Conservation (phyloP, 768 basidiomycete species). For the Phanerochaete sordida region DNA sequence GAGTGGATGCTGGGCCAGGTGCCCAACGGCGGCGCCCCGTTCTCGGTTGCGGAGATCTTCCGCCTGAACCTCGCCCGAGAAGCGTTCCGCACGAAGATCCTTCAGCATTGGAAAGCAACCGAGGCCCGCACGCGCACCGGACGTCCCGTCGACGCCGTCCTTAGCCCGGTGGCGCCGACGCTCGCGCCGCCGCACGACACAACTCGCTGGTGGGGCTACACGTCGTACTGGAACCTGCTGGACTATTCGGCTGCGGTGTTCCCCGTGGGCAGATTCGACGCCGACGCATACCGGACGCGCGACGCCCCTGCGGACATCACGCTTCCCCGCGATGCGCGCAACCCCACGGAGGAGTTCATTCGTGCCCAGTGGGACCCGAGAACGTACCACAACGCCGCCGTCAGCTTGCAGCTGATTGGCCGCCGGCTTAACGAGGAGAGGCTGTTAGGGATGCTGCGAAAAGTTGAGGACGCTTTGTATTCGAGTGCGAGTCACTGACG, state of each 20-base stretch:
- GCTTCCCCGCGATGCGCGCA: slow-evolving; percentile 27
- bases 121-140: slow-evolving; percentile 34
- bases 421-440: slow-evolving; percentile 48
- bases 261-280: slow-evolving; percentile 37
- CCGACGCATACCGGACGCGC: slow-evolving; percentile 19
- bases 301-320: slow-evolving; percentile 14
- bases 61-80: slow-evolving; percentile 42
- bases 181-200: slow-evolving; percentile 46
- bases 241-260: slow-evolving; percentile 48
- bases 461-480: slow-evolving; percentile 32
- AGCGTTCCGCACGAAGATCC: slow-evolving; percentile 34
- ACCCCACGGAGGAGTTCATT: slow-evolving; percentile 33
- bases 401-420: slow-evolving; percentile 48
- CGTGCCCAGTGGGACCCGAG: slow-evolving; percentile 38
- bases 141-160: slow-evolving; percentile 44
- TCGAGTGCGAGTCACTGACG: not conserved
- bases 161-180: slow-evolving; percentile 44
- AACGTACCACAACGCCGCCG: slow-evolving; percentile 40
- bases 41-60: slow-evolving; percentile 40
- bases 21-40: slow-evolving; percentile 31
- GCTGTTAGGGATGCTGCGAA: slow-evolving; percentile 40
- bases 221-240: slow-evolving; percentile 49
- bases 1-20: slow-evolving; percentile 42
- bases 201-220: slow-evolving; percentile 48
- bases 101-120: slow-evolving; percentile 45